A percentile compares a stretch with the other conserved stretches of the same genome.
Evolutionary conservation across 495 filamentous ascomycete genomes (phyloP).

Genomic region (Hyaloscypha variabilis): DNA sequence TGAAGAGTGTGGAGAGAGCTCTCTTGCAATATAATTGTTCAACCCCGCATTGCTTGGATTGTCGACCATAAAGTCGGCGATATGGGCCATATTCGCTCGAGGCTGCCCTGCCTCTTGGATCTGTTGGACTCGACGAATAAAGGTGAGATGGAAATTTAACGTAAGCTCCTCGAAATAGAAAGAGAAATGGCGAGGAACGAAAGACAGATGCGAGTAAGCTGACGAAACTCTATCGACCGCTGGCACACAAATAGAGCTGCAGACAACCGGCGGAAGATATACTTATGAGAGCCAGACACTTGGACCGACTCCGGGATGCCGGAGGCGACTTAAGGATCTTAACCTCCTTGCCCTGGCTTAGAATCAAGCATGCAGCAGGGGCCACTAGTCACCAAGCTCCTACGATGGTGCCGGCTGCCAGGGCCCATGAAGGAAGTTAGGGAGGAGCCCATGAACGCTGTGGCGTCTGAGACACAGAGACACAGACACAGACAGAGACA

Average conservation of each 20-base stretch:
- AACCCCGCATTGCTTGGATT: slow-evolving; percentile 27
- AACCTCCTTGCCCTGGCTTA: slow-evolving; percentile 14
- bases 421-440: not conserved
- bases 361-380: slow-evolving; percentile 23
- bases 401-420: slow-evolving; percentile 27
- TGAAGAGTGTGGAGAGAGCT: slow-evolving; percentile 28
- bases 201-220: slow-evolving; percentile 18
- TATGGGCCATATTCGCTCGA: slow-evolving; percentile 32
- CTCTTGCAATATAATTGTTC: slow-evolving; percentile 38
- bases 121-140: not conserved
- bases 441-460: slow-evolving; percentile 27
- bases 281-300: slow-evolving; percentile 27
- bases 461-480: slow-evolving; percentile 30
- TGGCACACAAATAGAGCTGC: not conserved
- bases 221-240: slow-evolving; percentile 7
- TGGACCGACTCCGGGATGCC: slow-evolving; percentile 24
- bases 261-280: slow-evolving; percentile 26
- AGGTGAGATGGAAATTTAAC: not conserved
- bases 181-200: slow-evolving; percentile 1
- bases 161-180: slow-evolving; percentile 2
- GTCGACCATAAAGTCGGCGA: slow-evolving; percentile 34
- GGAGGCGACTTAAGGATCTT: slow-evolving; percentile 20
- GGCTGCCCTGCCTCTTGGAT: slow-evolving; percentile 16
- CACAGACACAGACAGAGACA: slow-evolving; percentile 23
- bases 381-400: slow-evolving; percentile 20